phyloP scores from a whole-genome alignment of 305 asterid species.

The Fraxinus sp. region DNA sequence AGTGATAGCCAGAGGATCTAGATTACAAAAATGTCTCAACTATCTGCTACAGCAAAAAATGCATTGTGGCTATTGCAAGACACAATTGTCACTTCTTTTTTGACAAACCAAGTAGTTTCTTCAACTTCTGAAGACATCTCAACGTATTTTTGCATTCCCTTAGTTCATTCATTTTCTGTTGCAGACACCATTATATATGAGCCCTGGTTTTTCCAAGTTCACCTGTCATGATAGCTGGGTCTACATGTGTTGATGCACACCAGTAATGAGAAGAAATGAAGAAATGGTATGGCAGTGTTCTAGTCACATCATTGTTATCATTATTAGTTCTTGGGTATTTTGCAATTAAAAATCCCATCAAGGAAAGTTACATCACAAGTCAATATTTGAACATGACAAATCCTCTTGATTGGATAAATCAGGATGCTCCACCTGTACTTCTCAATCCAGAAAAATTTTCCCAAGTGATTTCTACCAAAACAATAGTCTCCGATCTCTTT shows the following conservation, averaged over 20 bases:
- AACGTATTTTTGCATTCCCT: conserved; percentile 4
- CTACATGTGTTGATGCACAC: conserved; percentile 33
- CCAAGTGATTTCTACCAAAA: too few species aligned
- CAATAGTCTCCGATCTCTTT: too few species aligned
- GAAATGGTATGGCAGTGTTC: conserved; percentile 77
- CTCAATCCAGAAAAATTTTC: too few species aligned
- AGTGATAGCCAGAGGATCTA: background rate
- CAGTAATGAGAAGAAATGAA: conserved; percentile 63
- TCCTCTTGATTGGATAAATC: too few species aligned
- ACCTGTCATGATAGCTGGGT: conserved; percentile 24
- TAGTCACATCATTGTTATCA: conserved; percentile 45
- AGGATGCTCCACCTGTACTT: too few species aligned
- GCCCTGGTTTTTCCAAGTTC: conserved; percentile 22
- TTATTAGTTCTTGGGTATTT: conserved; percentile 52
- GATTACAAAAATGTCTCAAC: background rate
- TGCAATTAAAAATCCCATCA: conserved; percentile 56
- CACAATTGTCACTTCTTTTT: too few species aligned
- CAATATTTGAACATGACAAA: too few species aligned
- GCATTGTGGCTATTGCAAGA: background rate
- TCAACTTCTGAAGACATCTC: background rate
- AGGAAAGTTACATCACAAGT: conserved; percentile 24
- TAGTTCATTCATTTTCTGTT: conserved; percentile 19
- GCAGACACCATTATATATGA: conserved; percentile 32
- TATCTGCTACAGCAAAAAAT: background rate
- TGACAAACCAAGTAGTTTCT: background rate